These are phyloP conservation scores for Camelina hispida DNA, from an alignment of 345 rosid species.

Conservation along the genomic window DNA sequence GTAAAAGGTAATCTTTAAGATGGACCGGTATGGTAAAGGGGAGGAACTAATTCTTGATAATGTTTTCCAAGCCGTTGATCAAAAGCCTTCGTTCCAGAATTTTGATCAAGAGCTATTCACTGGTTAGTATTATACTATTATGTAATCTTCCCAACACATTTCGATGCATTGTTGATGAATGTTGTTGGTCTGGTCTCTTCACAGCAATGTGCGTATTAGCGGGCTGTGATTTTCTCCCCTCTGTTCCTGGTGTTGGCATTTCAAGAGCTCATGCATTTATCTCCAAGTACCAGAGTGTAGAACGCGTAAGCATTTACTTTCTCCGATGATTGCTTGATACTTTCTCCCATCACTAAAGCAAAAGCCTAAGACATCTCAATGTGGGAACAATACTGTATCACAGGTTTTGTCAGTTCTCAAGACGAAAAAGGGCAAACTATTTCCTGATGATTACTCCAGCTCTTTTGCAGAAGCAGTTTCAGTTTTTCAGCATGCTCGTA, in stretches of 20 bases:
- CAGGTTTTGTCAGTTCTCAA: constrained; percentile 79
- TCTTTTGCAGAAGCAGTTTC: constrained; percentile 75
- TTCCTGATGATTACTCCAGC: constrained; percentile 80
- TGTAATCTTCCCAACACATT: neutral
- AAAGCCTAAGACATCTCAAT: neutral
- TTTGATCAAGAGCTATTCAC: constrained; percentile 66
- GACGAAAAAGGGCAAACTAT: constrained; percentile 68
- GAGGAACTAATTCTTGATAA: constrained; percentile 70
- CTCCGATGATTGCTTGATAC: neutral
- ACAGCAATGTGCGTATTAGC: constrained; percentile 93
- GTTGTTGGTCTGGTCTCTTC: constrained; percentile 28
- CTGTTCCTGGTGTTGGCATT: constrained; percentile 88
- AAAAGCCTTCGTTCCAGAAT: constrained; percentile 65
- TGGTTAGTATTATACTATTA: constrained; percentile 49
- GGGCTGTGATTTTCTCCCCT: constrained; percentile 95
- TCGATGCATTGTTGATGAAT: constrained; percentile 13
- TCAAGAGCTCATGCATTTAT: constrained; percentile 71
- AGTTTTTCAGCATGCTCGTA: constrained; percentile 84
- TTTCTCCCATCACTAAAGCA: constrained; percentile 7
- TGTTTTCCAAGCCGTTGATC: constrained; percentile 56
- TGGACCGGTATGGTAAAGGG: constrained; percentile 87
- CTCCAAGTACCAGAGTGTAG: constrained; percentile 74
- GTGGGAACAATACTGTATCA: neutral
- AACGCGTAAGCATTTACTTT: constrained; percentile 63
- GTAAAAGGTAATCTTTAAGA: constrained; percentile 73